phyloP scores from a whole-genome alignment of 495 filamentous ascomycete species.

The Podospora conica region DNA sequence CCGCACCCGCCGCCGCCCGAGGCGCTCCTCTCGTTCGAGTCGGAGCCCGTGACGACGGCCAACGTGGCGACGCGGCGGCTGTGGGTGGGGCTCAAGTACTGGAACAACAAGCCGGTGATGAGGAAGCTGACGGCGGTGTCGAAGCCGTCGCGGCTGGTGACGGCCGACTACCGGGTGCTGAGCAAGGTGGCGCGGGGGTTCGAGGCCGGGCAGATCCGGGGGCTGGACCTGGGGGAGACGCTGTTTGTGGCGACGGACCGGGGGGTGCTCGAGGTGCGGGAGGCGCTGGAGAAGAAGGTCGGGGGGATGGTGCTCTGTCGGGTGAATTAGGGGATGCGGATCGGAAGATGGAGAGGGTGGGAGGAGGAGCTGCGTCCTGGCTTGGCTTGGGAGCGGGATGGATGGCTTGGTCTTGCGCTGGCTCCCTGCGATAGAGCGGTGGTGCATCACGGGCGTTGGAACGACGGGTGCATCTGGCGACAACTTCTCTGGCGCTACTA shows the following conservation, averaged over 20 bases:
- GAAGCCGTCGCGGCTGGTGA: slow-evolving; percentile 70
- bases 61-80: slow-evolving; percentile 74
- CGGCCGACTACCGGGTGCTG: slow-evolving; percentile 54
- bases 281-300: slow-evolving; percentile 77
- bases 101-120: slow-evolving; percentile 78
- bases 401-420: too few species aligned
- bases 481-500: background rate
- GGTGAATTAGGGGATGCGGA: too few species aligned
- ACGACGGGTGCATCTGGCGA: background rate
- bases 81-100: slow-evolving; percentile 95
- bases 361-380: too few species aligned
- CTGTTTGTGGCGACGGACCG: slow-evolving; percentile 72
- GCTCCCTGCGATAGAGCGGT: background rate
- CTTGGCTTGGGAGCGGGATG: background rate
- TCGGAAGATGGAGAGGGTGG: slow-evolving; percentile 26
- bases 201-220: slow-evolving; percentile 56
- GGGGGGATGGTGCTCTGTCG: slow-evolving; percentile 82
- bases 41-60: slow-evolving; percentile 62
- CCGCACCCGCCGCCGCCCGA: slow-evolving; percentile 55
- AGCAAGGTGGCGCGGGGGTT: slow-evolving; percentile 60
- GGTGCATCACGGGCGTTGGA: background rate
- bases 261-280: slow-evolving; percentile 78
- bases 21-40: slow-evolving; percentile 42
- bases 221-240: slow-evolving; percentile 76
- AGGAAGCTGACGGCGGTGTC: slow-evolving; percentile 61